Evolutionary conservation across 345 rosid species (phyloP), one percentile per base, ranked within the genome.

Genomic region (Euphorbia tirucalli): DNA sequence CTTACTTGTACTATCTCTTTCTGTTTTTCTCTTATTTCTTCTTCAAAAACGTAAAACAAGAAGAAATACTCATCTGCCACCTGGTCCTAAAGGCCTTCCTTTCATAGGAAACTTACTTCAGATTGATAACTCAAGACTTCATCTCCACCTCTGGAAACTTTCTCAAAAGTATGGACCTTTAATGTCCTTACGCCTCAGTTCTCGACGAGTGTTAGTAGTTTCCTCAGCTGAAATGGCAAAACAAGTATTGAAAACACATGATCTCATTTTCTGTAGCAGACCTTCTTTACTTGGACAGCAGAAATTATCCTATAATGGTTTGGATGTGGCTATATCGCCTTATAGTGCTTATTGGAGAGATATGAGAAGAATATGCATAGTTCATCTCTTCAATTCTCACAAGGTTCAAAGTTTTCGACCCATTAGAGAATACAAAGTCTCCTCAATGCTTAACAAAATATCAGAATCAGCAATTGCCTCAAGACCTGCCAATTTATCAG

Each of bases 211-310:
- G 13, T 24, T 66, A 25, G 58, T 66, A 5, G 57, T 66, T 30
- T 66, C 70, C 13, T 66, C 58, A 25, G 57, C 58, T 11, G 44
- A 66, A 66, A 66, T 66, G 58, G 58, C 70, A 6, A 28, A 66
- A 46, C 56, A 46, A 15, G 14, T 66, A 4, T 6, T 46, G 52
- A 46, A 46, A 46, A 46, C 52, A 46, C 52, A 46, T 46, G 52
- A 46, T 15, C 52, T 46, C 5, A 8, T 46, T 46, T 46, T 46
- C 18, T 46, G 52, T 46, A 46, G 19, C 4, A 46, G 52, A 35
- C 66, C 66, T 35, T 19, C 66, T 9, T 4, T 18, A 16, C 46
- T 61, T 19, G 25, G 46, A 22, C 66, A 32, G 3, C 44, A 61
- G 22, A 61, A n/a, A 35, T 35, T 61, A 11, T 61, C 66, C 1